phyloP scores from a whole-genome alignment of 306 rosid genomes.

The Glycine soja region DNA sequence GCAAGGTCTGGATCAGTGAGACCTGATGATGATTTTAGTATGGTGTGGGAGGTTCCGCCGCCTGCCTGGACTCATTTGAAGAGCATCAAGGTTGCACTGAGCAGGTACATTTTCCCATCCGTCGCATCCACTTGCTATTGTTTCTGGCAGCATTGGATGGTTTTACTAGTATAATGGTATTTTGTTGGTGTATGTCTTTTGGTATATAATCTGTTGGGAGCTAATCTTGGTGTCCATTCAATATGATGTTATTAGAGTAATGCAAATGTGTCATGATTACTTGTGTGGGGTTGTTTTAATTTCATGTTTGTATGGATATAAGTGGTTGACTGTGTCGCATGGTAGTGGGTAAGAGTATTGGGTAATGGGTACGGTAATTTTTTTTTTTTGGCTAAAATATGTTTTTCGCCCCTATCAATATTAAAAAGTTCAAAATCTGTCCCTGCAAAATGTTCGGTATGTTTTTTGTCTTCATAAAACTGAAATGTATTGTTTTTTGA shows the following conservation, averaged over 20 bases:
- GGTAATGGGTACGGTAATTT: not conserved
- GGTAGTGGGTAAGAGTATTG: not conserved
- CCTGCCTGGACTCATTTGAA: constrained; percentile 97
- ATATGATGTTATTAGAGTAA: constrained; percentile 32
- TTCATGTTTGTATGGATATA: constrained; percentile 14
- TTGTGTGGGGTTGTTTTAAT: constrained; percentile 27
- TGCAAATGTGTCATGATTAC: constrained; percentile 29
- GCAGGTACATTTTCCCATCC: constrained; percentile 65
- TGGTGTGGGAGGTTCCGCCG: constrained; percentile 99
- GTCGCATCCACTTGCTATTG: constrained; percentile 35
- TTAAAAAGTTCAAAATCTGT: too few species aligned
- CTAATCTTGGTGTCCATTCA: constrained; percentile 17
- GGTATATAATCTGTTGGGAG: constrained; percentile 11
- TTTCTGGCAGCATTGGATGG: constrained; percentile 39
- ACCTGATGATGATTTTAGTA: constrained; percentile 95
- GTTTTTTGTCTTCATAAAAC: too few species aligned
- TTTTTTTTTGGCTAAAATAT: not conserved
- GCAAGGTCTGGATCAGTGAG: constrained; percentile 97
- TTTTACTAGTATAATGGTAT: constrained; percentile 21
- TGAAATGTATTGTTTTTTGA: too few species aligned
- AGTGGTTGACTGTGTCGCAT: constrained; percentile 30
- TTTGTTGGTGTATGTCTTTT: not conserved
- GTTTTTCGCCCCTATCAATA: too few species aligned
- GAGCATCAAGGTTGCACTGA: constrained; percentile 86
- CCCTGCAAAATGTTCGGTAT: too few species aligned